A percentile compares a stretch with the other conserved stretches of the same genome.
Conservation (phyloP, 176 grass and related monocot species). For the Phragmites australis region DNA sequence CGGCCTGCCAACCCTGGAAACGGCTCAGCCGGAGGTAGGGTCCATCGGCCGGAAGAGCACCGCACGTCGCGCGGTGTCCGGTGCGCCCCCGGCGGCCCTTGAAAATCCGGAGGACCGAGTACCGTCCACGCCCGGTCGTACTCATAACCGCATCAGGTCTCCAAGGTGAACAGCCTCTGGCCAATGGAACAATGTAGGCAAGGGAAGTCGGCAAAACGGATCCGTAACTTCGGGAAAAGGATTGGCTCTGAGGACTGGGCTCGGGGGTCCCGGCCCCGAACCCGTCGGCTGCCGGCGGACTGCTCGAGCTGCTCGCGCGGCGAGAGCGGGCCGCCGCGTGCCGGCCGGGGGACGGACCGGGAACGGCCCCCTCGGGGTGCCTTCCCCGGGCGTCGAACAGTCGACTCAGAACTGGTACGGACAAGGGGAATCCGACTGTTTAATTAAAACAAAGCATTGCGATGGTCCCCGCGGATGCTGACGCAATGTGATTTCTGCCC, state of each 20-base stretch:
- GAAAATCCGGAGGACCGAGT: conserved; percentile 40
- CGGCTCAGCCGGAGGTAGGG: conserved; percentile 63
- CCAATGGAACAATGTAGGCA: conserved; percentile 70
- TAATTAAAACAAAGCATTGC: conserved; percentile 87
- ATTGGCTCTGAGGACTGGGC: conserved; percentile 75
- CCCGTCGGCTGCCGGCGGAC: conserved; percentile 1
- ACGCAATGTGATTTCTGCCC: conserved; percentile 82
- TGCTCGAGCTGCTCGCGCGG: conserved; percentile 11
- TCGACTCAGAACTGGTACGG: conserved; percentile 61
- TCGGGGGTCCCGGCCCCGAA: conserved; percentile 52
- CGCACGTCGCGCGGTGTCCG: conserved; percentile 57
- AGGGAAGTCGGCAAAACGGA: conserved; percentile 79
- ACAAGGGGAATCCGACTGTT: conserved; percentile 71
- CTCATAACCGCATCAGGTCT: not conserved
- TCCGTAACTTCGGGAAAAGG: conserved; percentile 77
- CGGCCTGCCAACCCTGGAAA: conserved; percentile 63
- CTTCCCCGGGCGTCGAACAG: conserved; percentile 45
- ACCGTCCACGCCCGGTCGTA: conserved; percentile 40
- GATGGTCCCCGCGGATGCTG: conserved; percentile 60
- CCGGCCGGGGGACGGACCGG: conserved; percentile 20
- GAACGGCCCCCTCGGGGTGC: no score
- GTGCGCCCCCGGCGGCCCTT: conserved; percentile 46
- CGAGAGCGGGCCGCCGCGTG: conserved; percentile 22
- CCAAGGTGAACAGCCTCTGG: conserved; percentile 8
- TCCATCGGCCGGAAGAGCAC: conserved; percentile 59